phyloP scores from a whole-genome alignment of 192 early-diverging fungal species.

The Coemansia sp. region DNA sequence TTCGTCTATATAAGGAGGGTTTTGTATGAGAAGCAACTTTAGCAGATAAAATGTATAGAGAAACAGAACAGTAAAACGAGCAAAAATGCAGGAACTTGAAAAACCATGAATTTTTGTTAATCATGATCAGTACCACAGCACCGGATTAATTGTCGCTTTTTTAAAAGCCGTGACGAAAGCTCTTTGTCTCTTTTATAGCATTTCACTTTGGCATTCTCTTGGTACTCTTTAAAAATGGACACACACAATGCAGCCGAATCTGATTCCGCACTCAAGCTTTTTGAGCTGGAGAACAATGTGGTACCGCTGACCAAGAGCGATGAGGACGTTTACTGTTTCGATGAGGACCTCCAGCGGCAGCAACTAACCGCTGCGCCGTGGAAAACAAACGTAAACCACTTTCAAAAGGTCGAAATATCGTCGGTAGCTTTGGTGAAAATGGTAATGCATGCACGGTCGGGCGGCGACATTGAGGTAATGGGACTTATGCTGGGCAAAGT shows the following conservation, averaged over 20 bases:
- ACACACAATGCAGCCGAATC: constrained; percentile 11
- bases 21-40: too few relatives aligned
- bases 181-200: background rate
- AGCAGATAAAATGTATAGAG: background rate
- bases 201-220: constrained; percentile 4
- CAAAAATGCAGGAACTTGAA: background rate
- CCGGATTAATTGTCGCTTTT: background rate
- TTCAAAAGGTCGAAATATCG: constrained; percentile 87
- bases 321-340: constrained; percentile 81
- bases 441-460: constrained; percentile 99
- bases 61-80: background rate
- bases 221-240: constrained; percentile 6
- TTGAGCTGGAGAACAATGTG: constrained; percentile 73
- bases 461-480: constrained; percentile 96
- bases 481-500: constrained; percentile 97
- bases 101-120: constrained; percentile 5
- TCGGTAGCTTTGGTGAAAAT: constrained; percentile 97
- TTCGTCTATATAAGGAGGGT: too few relatives aligned
- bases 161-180: background rate
- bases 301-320: constrained; percentile 60
- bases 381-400: constrained; percentile 63
- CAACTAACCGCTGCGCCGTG: constrained; percentile 71
- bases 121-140: background rate
- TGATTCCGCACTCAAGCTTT: constrained; percentile 39
- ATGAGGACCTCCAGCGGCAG: constrained; percentile 66